A percentile compares a stretch with the other conserved stretches of the same genome.
phyloP scores from a whole-genome alignment of 768 basidiomycete genomes.

The Calocera cornea region DNA sequence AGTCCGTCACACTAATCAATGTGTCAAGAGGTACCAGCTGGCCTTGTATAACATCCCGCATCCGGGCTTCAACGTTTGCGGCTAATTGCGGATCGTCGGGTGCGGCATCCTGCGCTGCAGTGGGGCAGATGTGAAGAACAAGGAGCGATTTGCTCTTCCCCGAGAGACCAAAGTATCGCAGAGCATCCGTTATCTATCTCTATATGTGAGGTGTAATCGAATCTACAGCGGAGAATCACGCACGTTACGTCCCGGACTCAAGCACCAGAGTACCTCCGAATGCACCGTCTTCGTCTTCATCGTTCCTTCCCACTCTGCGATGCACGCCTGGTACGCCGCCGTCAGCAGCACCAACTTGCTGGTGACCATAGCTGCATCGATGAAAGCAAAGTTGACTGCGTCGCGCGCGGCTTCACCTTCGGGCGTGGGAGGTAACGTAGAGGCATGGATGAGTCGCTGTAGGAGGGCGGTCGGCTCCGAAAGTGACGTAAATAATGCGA shows the following conservation, averaged over 20 bases:
- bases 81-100: background rate
- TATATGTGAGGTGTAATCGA: background rate
- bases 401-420: conserved; percentile 56
- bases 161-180: conserved; percentile 73
- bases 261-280: conserved; percentile 76
- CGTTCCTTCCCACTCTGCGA: conserved; percentile 43
- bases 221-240: conserved; percentile 13
- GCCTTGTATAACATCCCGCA: conserved; percentile 49
- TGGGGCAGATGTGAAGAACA: conserved; percentile 47
- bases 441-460: conserved; percentile 55
- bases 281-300: conserved; percentile 79
- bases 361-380: conserved; percentile 74
- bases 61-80: conserved; percentile 32
- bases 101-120: background rate
- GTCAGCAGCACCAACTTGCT: conserved; percentile 71
- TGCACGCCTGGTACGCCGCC: conserved; percentile 67
- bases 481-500: conserved; percentile 56
- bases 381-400: conserved; percentile 79
- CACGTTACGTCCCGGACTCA: conserved; percentile 82
- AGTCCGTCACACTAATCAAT: conserved; percentile 46
- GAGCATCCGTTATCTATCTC: conserved; percentile 69
- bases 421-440: conserved; percentile 38
- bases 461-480: conserved; percentile 48
- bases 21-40: conserved; percentile 33
- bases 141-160: conserved; percentile 49